These are phyloP conservation scores for Termitomyces sp. DNA, from an alignment of 768 basidiomycete species.

Conservation along the genomic window DNA sequence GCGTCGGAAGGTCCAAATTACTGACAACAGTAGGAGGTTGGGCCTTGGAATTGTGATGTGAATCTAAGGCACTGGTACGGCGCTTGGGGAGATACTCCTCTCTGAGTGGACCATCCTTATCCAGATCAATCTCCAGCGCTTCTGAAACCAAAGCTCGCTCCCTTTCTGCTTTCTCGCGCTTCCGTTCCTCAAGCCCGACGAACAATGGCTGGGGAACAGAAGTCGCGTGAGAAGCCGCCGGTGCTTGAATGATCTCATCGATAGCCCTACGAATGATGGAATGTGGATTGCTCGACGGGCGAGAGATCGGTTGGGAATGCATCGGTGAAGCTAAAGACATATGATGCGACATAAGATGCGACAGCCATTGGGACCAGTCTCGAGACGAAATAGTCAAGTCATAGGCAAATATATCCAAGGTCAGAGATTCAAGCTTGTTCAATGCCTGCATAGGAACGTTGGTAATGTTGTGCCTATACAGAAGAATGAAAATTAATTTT, in stretches of 20 bases:
- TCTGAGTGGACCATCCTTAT: constrained; percentile 76
- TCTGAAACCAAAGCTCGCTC: constrained; percentile 37
- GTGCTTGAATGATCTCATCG: constrained; percentile 60
- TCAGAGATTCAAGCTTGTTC: constrained; percentile 66
- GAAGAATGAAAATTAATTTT: constrained; percentile 6
- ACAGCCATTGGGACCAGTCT: constrained; percentile 71
- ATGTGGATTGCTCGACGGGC: constrained; percentile 69
- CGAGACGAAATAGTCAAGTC: constrained; percentile 61
- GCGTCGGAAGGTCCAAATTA: constrained; percentile 2
- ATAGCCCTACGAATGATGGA: constrained; percentile 62
- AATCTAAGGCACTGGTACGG: constrained; percentile 36
- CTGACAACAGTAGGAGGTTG: constrained; percentile 4
- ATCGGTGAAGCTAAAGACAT: constrained; percentile 51
- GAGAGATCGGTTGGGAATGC: constrained; percentile 70
- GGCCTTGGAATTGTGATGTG: constrained; percentile 16
- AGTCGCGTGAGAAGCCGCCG: constrained; percentile 24
- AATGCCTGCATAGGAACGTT: constrained; percentile 64
- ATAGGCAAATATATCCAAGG: constrained; percentile 65
- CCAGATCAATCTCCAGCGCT: constrained; percentile 68
- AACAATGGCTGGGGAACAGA: constrained; percentile 60
- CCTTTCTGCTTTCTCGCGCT: constrained; percentile 43
- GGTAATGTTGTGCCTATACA: constrained; percentile 71
- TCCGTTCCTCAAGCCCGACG: constrained; percentile 63
- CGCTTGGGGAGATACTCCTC: constrained; percentile 78
- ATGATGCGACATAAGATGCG: constrained; percentile 61